Evolutionary conservation across 192 early-diverging fungal genomes (phyloP), one percentile per base, ranked within the genome.

Genomic region (Mortierella claussenii): DNA sequence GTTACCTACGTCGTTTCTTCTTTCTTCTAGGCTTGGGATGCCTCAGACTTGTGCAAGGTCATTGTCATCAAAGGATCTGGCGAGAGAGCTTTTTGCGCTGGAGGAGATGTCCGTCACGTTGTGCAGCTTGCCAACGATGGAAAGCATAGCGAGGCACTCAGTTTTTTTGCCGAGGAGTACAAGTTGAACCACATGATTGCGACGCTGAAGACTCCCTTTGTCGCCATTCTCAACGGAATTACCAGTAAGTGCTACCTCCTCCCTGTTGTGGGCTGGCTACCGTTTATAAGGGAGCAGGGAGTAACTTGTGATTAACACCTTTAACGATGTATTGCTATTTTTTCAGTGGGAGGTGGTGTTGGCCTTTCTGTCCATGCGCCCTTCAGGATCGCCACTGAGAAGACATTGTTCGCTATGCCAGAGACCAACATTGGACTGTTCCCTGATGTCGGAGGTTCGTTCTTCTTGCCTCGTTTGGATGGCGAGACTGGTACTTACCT

Each of bases 391-490:
- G 98, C 96, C 6, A 98, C 95, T 32, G 97, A 99, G 81, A 89
- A 92, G 20, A 95, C 98, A 2, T 63, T 97, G 57, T 97, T 98
- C 80, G 92, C 97, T 37, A 99, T 99, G 96, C 97, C 98, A 7
- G 98, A 99, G 78, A 95, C 95, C 4, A 87, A 85, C 55, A 99
- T 99, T 62, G 98, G 98, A 15, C 86, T 98, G 37, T 96, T 98
- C 70, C 98, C 98, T 13, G 98, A 98, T 69, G 97, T 98, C 0
- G 97, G 97, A 24, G 95, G 93, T 7, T 89, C 91, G 15, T 98
- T 97, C 85, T 99, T 98, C 79, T 79, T 99, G 52, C 88, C 98
- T 27, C 85, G 96, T 15, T 74, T 99, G 73, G 97, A 98, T 65
- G 98, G 97, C n/a, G 86, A 96, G 80, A 70, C 95, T 11, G 98